phyloP scores from a whole-genome alignment of 495 filamentous ascomycete species.

The Lasiosphaeria miniovina region DNA sequence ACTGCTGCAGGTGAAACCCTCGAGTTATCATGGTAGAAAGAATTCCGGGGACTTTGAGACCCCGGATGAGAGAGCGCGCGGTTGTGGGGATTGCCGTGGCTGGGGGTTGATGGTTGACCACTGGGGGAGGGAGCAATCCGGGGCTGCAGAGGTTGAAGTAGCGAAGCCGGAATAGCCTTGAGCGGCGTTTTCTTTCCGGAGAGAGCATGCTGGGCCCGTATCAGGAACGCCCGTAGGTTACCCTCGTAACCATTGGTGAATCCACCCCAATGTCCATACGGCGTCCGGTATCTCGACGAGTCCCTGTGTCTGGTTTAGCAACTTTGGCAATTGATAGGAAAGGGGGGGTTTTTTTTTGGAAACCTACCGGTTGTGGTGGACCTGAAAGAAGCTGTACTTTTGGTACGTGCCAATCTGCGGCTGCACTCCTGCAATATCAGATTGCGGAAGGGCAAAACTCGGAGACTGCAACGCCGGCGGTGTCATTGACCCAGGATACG shows the following conservation, averaged over 20 bases:
- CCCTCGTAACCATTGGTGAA: constrained; percentile 58
- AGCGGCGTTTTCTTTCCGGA: constrained; percentile 23
- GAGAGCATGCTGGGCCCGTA: constrained; percentile 39
- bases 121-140: constrained; percentile 10
- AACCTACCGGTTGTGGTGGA: constrained; percentile 45
- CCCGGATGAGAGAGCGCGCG: constrained; percentile 16
- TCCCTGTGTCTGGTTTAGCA: constrained; percentile 34
- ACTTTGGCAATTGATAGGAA: no score
- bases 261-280: constrained; percentile 49
- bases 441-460: constrained; percentile 19
- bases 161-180: constrained; percentile 21
- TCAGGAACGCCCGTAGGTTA: constrained; percentile 44
- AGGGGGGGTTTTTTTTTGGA: not conserved
- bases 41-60: constrained; percentile 3
- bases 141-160: constrained; percentile 21
- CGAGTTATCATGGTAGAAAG: constrained; percentile 1
- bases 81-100: constrained; percentile 19
- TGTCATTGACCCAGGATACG: constrained; percentile 27
- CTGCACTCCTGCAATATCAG: constrained; percentile 19
- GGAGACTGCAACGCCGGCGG: constrained; percentile 27
- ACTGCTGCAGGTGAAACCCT: not conserved
- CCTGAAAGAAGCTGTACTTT: constrained; percentile 53
- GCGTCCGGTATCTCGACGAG: constrained; percentile 47
- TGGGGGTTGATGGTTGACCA: not conserved
- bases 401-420: constrained; percentile 27